Evolutionary conservation across 1,284 basidiomycete genomes (phyloP).

Genomic region (Exsudoporus floridanus): DNA sequence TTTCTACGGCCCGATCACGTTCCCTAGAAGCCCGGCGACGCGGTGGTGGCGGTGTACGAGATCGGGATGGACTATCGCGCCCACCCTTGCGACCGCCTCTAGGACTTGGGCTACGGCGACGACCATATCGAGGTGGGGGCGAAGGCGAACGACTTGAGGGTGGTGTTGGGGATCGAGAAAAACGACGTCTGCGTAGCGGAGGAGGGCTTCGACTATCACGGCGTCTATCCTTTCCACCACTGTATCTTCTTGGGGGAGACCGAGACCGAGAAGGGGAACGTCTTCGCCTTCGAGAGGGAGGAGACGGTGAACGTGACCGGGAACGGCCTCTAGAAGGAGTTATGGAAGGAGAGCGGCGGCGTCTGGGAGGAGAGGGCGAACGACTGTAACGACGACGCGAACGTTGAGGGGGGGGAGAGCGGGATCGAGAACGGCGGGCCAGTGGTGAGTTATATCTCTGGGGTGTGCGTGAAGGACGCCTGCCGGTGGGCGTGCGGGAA

Average conservation of each 20-base stretch:
- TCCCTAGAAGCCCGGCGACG: constrained; percentile 34
- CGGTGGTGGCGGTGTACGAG: constrained; percentile 26
- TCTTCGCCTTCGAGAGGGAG: constrained; percentile 44
- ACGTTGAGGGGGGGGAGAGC: constrained; percentile 33
- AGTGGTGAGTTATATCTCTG: constrained; percentile 21
- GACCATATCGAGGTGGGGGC: constrained; percentile 29
- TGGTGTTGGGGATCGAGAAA: constrained; percentile 41
- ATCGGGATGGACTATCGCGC: constrained; percentile 28
- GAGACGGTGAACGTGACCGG: constrained; percentile 36
- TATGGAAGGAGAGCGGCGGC: constrained; percentile 38
- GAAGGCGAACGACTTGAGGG: constrained; percentile 46
- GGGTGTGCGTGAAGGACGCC: constrained; percentile 39
- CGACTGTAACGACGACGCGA: constrained; percentile 29
- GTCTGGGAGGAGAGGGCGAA: constrained; percentile 37
- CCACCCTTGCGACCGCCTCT: constrained; percentile 35
- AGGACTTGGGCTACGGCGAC: constrained; percentile 39
- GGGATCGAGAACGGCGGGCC: constrained; percentile 30
- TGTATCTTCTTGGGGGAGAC: constrained; percentile 46
- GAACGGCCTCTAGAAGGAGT: constrained; percentile 30
- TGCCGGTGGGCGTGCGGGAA: constrained; percentile 36
- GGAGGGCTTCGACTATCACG: constrained; percentile 60
- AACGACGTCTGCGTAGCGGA: constrained; percentile 52
- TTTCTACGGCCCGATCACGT: constrained; percentile 21
- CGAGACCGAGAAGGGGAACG: constrained; percentile 39
- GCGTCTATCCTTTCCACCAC: constrained; percentile 38